phyloP scores from a whole-genome alignment of 2,329 filamentous ascomycete species.

The Graphiopsis chlorocephala region DNA sequence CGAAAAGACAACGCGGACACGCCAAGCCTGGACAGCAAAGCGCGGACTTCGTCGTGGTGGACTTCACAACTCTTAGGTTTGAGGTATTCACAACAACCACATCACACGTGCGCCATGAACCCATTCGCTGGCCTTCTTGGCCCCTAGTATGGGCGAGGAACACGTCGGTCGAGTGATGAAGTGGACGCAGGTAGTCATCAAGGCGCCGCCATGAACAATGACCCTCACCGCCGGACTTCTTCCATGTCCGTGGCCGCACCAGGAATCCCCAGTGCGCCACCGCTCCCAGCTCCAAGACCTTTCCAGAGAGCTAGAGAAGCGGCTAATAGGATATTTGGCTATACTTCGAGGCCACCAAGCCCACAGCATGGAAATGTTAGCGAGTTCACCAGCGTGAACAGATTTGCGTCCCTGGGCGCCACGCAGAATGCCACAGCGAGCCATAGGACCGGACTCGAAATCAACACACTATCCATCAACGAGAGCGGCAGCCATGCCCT shows the following conservation, averaged over 20 bases:
- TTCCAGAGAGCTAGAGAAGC: slow-evolving; percentile 33
- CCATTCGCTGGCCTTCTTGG: not conserved
- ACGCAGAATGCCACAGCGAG: slow-evolving; percentile 54
- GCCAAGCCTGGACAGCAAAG: not conserved
- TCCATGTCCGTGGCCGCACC: slow-evolving; percentile 8
- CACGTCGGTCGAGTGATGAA: slow-evolving; percentile 2
- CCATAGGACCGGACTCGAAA: slow-evolving; percentile 63
- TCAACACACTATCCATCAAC: slow-evolving; percentile 62
- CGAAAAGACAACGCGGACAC: not conserved
- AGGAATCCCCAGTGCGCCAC: slow-evolving; percentile 20
- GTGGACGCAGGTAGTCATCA: slow-evolving; percentile 7
- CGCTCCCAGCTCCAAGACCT: slow-evolving; percentile 27
- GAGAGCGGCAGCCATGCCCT: slow-evolving; percentile 62
- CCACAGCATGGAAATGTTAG: slow-evolving; percentile 18
- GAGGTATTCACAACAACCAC: not conserved
- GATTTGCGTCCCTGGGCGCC: slow-evolving; percentile 28
- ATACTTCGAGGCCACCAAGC: slow-evolving; percentile 28
- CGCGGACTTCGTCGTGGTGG: not conserved
- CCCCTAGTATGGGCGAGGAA: not conserved
- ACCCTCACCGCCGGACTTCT: slow-evolving; percentile 2
- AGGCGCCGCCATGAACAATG: slow-evolving; percentile 16
- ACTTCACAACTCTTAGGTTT: not conserved
- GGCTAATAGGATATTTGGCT: slow-evolving; percentile 32
- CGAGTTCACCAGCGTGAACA: slow-evolving; percentile 11
- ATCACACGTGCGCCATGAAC: not conserved